phyloP scores from a whole-genome alignment of 768 basidiomycete genomes.

The Termitomyces sp. region DNA sequence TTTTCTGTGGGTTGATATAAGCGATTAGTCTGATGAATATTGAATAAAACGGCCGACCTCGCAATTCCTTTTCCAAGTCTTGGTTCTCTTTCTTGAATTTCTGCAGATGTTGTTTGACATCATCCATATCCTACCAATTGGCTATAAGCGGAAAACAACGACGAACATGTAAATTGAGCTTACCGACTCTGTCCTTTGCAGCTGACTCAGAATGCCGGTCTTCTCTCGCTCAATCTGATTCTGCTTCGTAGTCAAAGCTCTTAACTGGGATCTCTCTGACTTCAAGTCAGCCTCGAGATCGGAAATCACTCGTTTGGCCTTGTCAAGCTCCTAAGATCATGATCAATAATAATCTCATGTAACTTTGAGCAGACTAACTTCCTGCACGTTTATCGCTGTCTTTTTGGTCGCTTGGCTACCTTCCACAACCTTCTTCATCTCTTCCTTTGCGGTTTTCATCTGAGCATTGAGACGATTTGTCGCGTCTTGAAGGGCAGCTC shows the following conservation, averaged over 20 bases:
- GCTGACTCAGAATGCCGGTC: constrained; percentile 52
- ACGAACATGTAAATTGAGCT: constrained; percentile 14
- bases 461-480: constrained; percentile 61
- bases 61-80: constrained; percentile 66
- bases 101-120: constrained; percentile 63
- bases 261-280: constrained; percentile 60
- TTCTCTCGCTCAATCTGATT: constrained; percentile 58
- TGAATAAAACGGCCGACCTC: constrained; percentile 37
- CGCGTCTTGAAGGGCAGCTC: constrained; percentile 65
- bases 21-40: neutral
- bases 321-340: constrained; percentile 61
- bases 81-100: constrained; percentile 69
- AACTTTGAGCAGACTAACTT: constrained; percentile 31
- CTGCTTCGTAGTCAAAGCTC: constrained; percentile 61
- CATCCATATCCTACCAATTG: constrained; percentile 67
- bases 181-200: constrained; percentile 70
- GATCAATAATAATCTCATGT: neutral
- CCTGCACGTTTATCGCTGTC: constrained; percentile 46
- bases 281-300: constrained; percentile 71
- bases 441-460: constrained; percentile 52
- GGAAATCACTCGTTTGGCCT: constrained; percentile 55
- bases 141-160: constrained; percentile 1
- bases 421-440: constrained; percentile 48
- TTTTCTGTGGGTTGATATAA: constrained; percentile 39
- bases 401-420: constrained; percentile 44